These are phyloP conservation scores for Teratosphaeria zuluensis DNA, from an alignment of 2,329 filamentous ascomycete genomes.

Conservation along the genomic window DNA sequence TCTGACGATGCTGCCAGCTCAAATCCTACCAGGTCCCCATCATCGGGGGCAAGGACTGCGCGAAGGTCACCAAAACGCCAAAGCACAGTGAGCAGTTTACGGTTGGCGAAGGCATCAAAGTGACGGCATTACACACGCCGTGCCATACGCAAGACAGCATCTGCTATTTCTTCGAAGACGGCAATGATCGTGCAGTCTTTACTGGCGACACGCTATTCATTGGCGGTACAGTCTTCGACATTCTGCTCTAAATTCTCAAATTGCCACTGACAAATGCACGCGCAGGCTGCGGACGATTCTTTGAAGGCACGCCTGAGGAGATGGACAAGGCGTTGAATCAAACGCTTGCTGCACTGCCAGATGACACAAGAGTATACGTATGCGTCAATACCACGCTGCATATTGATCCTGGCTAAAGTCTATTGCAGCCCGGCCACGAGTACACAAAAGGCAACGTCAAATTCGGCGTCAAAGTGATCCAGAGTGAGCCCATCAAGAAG, in stretches of 20 bases:
- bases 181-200: conserved; percentile 68
- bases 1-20: conserved; percentile 33
- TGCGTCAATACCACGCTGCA: conserved; percentile 24
- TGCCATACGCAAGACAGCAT: conserved; percentile 99
- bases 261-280: background rate
- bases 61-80: conserved; percentile 68
- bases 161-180: conserved; percentile 85
- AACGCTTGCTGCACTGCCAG: conserved; percentile 67
- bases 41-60: conserved; percentile 80
- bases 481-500: conserved; percentile 64
- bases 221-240: conserved; percentile 47
- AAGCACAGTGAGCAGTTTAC: conserved; percentile 66
- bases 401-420: background rate
- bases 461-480: conserved; percentile 68
- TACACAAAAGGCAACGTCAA: conserved; percentile 97
- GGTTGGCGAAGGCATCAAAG: conserved; percentile 67
- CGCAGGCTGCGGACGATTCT: conserved; percentile 84
- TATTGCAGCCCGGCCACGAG: conserved; percentile 75
- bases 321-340: conserved; percentile 93
- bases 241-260: background rate
- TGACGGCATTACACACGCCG: conserved; percentile 86
- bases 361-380: conserved; percentile 87
- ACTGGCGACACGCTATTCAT: conserved; percentile 96
- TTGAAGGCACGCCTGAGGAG: conserved; percentile 78
- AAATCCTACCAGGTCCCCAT: conserved; percentile 59